Evolutionary conservation across 2,329 filamentous ascomycete genomes (phyloP).

Genomic region (Claviceps africana): DNA sequence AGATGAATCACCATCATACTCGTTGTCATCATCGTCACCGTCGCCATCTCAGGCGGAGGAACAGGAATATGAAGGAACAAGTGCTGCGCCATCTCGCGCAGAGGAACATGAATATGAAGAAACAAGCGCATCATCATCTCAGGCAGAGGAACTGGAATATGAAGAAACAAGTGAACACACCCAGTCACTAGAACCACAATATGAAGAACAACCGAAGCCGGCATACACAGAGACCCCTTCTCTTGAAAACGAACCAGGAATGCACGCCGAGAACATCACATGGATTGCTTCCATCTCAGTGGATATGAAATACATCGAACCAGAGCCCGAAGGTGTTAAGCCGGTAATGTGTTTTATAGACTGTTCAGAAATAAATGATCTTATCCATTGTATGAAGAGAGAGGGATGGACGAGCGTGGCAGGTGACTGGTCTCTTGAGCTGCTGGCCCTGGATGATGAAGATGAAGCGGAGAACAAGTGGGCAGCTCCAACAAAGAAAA

Average conservation of each 20-base stretch:
- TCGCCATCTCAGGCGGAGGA: too few relatives aligned
- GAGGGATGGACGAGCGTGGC: not conserved
- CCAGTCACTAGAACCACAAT: not conserved
- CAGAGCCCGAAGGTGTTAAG: not conserved
- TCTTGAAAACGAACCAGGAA: not conserved
- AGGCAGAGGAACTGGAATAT: not conserved
- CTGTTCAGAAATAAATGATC: not conserved
- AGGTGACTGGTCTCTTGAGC: constrained; percentile 1
- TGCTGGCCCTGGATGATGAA: not conserved
- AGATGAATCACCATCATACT: not conserved
- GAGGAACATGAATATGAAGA: too few relatives aligned
- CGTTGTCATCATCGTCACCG: too few relatives aligned
- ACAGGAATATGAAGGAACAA: too few relatives aligned
- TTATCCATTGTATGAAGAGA: constrained; percentile 1
- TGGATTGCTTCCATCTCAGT: not conserved
- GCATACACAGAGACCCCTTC: not conserved
- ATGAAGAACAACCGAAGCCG: not conserved
- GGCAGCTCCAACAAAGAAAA: not conserved
- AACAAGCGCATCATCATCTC: too few relatives aligned
- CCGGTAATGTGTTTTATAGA: not conserved
- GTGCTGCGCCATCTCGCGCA: too few relatives aligned
- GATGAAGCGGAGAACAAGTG: not conserved
- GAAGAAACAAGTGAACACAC: not conserved
- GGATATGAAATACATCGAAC: constrained; percentile 4
- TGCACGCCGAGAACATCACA: not conserved